Evolutionary conservation across 2,329 filamentous ascomycete species (phyloP).

Genomic region (Sporothrix brunneoviolacea): DNA sequence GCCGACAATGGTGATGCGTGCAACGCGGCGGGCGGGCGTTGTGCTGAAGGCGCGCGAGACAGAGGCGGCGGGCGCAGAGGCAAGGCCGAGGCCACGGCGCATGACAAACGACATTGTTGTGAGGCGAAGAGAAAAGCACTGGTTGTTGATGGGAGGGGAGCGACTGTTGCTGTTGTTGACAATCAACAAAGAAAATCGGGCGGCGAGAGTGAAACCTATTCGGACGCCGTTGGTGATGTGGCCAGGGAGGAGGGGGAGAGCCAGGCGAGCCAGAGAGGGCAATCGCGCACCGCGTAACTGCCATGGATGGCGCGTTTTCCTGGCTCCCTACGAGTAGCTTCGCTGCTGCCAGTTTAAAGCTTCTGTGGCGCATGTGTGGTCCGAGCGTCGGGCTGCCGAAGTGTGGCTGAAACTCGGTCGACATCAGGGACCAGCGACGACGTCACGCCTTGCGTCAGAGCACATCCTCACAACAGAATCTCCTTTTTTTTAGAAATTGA

Average conservation of each 20-base stretch:
- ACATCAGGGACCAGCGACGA: no score
- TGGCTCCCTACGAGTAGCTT: background rate
- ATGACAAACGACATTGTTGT: conserved; percentile 20
- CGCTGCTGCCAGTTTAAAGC: background rate
- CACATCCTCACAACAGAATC: no score
- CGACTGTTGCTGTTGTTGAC: no score
- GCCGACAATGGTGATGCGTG: conserved; percentile 81
- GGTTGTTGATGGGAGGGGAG: background rate
- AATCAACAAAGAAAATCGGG: background rate
- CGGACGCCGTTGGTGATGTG: background rate
- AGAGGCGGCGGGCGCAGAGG: conserved; percentile 37
- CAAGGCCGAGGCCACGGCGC: conserved; percentile 18
- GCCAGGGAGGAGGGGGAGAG: background rate
- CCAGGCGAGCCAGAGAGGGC: background rate
- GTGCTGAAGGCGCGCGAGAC: conserved; percentile 68
- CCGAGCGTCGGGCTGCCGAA: background rate
- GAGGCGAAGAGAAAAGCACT: background rate
- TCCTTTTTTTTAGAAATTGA: no score
- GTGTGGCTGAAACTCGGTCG: conserved; percentile 3
- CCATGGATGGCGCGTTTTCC: conserved; percentile 1
- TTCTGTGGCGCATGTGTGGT: conserved; percentile 2
- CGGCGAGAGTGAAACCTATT: background rate
- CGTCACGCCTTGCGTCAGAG: background rate
- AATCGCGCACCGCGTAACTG: conserved; percentile 3
- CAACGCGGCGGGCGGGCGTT: conserved; percentile 56